Evolutionary conservation across 805 yeast species (phyloP).

Genomic region (Blastobotrys robertii): DNA sequence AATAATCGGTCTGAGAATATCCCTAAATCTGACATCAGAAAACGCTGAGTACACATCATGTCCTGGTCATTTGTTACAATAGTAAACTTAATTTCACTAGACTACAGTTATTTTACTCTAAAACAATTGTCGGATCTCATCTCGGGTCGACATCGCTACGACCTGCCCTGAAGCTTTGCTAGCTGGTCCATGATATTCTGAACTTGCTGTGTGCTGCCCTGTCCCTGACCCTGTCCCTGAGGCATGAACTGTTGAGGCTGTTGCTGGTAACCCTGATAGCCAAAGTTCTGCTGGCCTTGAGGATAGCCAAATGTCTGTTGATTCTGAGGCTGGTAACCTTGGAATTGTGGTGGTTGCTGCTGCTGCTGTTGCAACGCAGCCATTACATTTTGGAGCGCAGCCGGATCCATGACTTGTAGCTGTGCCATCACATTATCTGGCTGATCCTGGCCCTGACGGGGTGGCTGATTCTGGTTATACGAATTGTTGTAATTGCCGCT

Average conservation of each 20-base stretch:
- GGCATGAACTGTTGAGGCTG: constrained; percentile 7
- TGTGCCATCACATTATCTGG: too few species aligned
- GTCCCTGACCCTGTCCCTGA: constrained; percentile 4
- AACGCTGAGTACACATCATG: too few species aligned
- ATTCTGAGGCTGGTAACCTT: constrained; percentile 18
- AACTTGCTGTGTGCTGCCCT: constrained; percentile 14
- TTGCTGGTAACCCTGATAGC: constrained; percentile 1
- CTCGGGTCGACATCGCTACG: neutral
- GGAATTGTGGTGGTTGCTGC: constrained; percentile 36
- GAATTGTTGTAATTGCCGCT: neutral
- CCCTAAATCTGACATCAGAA: too few species aligned
- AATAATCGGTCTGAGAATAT: too few species aligned
- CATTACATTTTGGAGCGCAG: neutral
- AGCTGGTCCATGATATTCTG: constrained; percentile 20
- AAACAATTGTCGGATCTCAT: too few species aligned
- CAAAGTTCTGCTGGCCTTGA: neutral
- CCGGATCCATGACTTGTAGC: neutral
- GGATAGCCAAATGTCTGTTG: constrained; percentile 12
- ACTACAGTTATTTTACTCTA: neutral
- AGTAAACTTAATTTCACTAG: too few species aligned
- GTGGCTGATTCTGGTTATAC: too few species aligned
- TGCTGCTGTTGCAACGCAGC: constrained; percentile 3
- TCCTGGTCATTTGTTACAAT: too few species aligned
- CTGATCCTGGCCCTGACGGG: too few species aligned
- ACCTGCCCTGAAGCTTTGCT: constrained; percentile 14